Conservation (phyloP, 257 asterid genomes). For the Nicotiana knightiana region DNA sequence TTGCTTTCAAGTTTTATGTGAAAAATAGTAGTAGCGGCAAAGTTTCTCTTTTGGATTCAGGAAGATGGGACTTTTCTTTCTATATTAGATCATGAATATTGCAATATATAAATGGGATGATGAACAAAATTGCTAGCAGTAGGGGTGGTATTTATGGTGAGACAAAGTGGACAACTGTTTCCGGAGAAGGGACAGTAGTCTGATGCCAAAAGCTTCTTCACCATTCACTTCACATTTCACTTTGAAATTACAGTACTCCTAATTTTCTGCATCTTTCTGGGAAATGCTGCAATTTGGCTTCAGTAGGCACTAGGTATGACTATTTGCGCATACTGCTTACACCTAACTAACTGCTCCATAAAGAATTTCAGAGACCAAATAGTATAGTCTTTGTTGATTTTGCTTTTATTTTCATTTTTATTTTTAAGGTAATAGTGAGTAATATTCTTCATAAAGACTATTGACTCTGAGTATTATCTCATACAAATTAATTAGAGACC, state of each 20-base stretch:
- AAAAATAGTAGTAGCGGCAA: too few species aligned
- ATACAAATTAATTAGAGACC: too few species aligned
- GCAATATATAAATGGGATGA: background rate
- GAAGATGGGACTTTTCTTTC: background rate
- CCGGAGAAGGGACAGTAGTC: constrained; percentile 9
- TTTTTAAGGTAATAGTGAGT: too few species aligned
- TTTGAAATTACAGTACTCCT: background rate
- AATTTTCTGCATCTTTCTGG: constrained; percentile 11
- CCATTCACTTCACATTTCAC: constrained; percentile 15
- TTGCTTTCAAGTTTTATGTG: too few species aligned
- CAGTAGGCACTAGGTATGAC: constrained; percentile 4
- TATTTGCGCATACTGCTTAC: background rate
- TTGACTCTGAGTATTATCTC: too few species aligned
- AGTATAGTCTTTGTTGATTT: too few species aligned
- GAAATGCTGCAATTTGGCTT: constrained; percentile 14
- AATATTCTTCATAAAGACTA: too few species aligned
- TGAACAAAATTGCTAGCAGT: too few species aligned
- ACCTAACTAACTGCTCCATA: background rate
- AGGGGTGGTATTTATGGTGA: background rate
- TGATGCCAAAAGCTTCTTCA: constrained; percentile 10
- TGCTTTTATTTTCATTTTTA: too few species aligned
- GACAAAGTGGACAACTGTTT: constrained; percentile 20
- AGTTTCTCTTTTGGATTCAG: background rate
- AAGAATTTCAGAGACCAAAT: too few species aligned
- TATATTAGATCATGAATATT: background rate